Conservation (phyloP, 768 basidiomycete genomes). For the Rhizopogon sp. region DNA sequence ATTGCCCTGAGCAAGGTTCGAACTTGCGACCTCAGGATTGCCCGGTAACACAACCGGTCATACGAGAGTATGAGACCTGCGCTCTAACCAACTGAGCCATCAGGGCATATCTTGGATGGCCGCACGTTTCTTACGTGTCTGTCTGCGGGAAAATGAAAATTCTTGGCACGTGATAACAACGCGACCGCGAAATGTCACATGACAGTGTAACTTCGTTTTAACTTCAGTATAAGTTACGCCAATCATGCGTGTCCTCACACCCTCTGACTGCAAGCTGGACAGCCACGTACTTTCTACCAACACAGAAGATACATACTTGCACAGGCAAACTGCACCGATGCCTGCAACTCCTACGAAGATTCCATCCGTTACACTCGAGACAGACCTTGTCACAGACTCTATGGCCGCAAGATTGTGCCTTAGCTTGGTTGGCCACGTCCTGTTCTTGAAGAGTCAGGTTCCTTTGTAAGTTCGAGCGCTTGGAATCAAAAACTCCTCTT, state of each 20-base stretch:
- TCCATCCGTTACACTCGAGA: conserved; percentile 43
- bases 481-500: background rate
- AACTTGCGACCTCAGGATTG: conserved; percentile 60
- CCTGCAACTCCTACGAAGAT: conserved; percentile 14
- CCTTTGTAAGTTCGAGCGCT: conserved; percentile 56
- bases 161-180: background rate
- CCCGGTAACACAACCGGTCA: conserved; percentile 23
- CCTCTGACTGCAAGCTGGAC: background rate
- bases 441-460: conserved; percentile 76
- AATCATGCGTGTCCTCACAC: background rate
- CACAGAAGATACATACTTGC: background rate
- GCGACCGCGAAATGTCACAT: background rate
- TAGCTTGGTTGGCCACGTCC: conserved; percentile 60
- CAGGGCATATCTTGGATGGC: conserved; percentile 8
- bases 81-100: conserved; percentile 54
- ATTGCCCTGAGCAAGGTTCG: conserved; percentile 52
- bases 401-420: conserved; percentile 63
- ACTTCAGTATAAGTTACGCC: background rate
- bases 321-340: background rate
- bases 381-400: conserved; percentile 46
- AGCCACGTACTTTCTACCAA: too few species aligned
- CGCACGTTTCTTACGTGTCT: too few species aligned
- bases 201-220: too few species aligned
- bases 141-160: background rate
- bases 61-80: conserved; percentile 45